Conservation (phyloP, 306 rosid species). For the Rosa chinensis region DNA sequence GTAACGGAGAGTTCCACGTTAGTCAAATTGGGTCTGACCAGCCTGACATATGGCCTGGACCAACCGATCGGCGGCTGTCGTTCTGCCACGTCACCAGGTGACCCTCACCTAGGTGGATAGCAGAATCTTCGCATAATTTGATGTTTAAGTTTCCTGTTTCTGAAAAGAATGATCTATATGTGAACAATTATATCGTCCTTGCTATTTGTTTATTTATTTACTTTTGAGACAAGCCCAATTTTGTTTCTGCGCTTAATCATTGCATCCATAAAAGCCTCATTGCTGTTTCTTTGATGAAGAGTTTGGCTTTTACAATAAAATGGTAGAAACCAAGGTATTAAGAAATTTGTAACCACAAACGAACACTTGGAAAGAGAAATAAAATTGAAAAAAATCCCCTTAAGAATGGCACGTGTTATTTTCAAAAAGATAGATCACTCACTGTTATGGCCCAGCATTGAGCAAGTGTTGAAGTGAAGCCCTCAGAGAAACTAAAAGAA, state of each 20-base stretch:
- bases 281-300: not conserved
- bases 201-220: not conserved
- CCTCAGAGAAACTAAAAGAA: constrained; percentile 68
- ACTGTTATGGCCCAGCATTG: constrained; percentile 71
- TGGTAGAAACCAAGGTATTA: not conserved
- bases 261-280: not conserved
- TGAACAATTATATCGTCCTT: not conserved
- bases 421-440: constrained; percentile 35
- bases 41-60: no score
- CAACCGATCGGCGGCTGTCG: no score
- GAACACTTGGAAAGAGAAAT: not conserved
- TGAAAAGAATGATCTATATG: not conserved
- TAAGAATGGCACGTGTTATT: constrained; percentile 18
- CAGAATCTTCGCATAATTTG: no score
- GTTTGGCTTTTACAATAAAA: not conserved
- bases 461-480: constrained; percentile 55
- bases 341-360: not conserved
- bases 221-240: not conserved
- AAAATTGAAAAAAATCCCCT: not conserved
- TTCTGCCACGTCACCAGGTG: no score
- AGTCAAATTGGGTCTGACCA: no score
- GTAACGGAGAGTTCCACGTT: no score
- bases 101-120: no score
- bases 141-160: not conserved
- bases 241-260: not conserved